A percentile compares a stretch with the other conserved stretches of the same genome.
Conservation (phyloP, 2,329 filamentous ascomycete species). For the Neocucurbitaria cava region DNA sequence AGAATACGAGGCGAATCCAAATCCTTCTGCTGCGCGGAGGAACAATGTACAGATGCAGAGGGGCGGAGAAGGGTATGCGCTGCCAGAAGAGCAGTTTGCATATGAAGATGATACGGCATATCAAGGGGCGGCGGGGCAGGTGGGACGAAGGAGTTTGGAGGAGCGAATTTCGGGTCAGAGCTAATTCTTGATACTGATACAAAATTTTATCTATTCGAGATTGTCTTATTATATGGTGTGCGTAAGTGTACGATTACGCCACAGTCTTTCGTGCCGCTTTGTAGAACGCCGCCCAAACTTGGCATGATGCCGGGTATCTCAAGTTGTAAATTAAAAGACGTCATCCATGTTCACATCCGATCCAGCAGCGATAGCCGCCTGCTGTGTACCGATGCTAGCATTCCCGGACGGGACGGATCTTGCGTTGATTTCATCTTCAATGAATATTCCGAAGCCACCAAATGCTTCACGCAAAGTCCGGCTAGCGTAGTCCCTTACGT, state of each 20-base stretch:
- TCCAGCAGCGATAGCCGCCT: conserved; percentile 64
- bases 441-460: conserved; percentile 83
- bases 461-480: conserved; percentile 88
- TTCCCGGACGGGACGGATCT: conserved; percentile 46
- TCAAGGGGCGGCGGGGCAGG: conserved; percentile 40
- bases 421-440: conserved; percentile 72
- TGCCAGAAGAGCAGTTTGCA: conserved; percentile 52
- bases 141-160: conserved; percentile 21
- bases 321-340: conserved; percentile 43
- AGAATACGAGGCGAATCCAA: conserved; percentile 32
- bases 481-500: conserved; percentile 79
- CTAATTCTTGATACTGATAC: too few relatives aligned
- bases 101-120: conserved; percentile 53
- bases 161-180: conserved; percentile 9
- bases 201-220: background rate
- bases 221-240: background rate
- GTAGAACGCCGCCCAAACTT: conserved; percentile 37
- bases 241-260: too few relatives aligned
- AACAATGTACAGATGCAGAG: conserved; percentile 7
- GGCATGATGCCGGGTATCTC: conserved; percentile 44
- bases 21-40: conserved; percentile 20
- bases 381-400: conserved; percentile 40
- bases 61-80: conserved; percentile 47
- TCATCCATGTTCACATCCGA: conserved; percentile 56
- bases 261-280: background rate